Evolutionary conservation across 345 rosid genomes (phyloP).

Genomic region (Geranium brycei): DNA sequence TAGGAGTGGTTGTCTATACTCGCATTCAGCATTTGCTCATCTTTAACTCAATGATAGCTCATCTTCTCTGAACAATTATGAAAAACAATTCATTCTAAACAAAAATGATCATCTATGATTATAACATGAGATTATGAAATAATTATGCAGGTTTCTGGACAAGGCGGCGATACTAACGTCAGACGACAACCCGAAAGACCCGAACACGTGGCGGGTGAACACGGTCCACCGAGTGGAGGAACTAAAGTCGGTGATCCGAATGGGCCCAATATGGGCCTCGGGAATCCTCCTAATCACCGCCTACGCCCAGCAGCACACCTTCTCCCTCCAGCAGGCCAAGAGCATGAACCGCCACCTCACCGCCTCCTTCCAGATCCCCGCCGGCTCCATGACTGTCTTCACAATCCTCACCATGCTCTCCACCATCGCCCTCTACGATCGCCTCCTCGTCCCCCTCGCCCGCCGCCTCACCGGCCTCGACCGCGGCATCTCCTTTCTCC

Average conservation of each 20-base stretch:
- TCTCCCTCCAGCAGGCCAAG: slow-evolving; percentile 75
- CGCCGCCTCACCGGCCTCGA: slow-evolving; percentile 62
- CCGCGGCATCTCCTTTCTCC: slow-evolving; percentile 62
- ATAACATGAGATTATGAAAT: too few species aligned
- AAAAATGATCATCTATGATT: too few species aligned
- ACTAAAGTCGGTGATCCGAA: slow-evolving; percentile 57
- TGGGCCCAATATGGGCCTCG: slow-evolving; percentile 89
- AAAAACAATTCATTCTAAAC: too few species aligned
- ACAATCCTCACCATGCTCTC: slow-evolving; percentile 57
- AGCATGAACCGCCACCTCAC: slow-evolving; percentile 71
- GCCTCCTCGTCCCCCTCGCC: slow-evolving; percentile 39
- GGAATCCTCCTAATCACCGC: slow-evolving; percentile 71
- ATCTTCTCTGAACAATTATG: too few species aligned
- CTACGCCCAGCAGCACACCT: slow-evolving; percentile 66
- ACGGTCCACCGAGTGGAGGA: slow-evolving; percentile 89
- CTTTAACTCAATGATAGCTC: too few species aligned
- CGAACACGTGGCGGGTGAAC: slow-evolving; percentile 57
- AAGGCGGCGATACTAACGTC: slow-evolving; percentile 58
- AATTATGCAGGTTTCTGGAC: slow-evolving; percentile 48
- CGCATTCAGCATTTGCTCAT: too few species aligned
- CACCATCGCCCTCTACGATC: slow-evolving; percentile 71
- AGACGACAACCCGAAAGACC: slow-evolving; percentile 37
- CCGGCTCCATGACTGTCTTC: slow-evolving; percentile 87
- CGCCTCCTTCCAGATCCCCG: slow-evolving; percentile 63
- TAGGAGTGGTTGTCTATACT: too few species aligned